A percentile compares a stretch with the other conserved stretches of the same genome.
These are phyloP conservation scores for Saprolegnia parasitica DNA, from an alignment of 352 stramenopile genomes.

Conservation along the genomic window DNA sequence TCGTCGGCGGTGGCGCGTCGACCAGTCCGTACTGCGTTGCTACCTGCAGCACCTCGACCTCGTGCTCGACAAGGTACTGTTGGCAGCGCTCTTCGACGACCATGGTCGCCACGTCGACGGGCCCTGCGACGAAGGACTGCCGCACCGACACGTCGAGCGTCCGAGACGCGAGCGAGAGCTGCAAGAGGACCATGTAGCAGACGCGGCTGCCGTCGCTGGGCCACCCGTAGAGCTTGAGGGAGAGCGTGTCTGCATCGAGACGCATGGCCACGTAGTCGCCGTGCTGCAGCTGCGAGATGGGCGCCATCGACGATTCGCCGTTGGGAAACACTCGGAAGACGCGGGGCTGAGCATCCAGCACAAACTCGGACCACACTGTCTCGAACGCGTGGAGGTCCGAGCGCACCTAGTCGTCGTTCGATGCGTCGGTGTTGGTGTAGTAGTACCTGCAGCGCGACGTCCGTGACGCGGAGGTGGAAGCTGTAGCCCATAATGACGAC, in stretches of 20 bases:
- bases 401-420: not conserved
- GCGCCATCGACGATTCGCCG: constrained; percentile 38
- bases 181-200: not conserved
- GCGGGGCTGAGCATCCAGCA: constrained; percentile 56
- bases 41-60: not conserved
- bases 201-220: not conserved
- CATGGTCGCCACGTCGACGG: constrained; percentile 21
- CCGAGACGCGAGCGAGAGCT: not conserved
- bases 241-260: not conserved
- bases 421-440: not conserved
- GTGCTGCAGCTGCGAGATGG: constrained; percentile 32
- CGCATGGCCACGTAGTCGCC: constrained; percentile 48
- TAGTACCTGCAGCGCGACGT: not conserved
- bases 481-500: constrained; percentile 13
- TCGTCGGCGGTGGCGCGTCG: not conserved
- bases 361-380: constrained; percentile 31
- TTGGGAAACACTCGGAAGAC: constrained; percentile 56
- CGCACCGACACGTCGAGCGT: constrained; percentile 1
- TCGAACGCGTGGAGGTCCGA: constrained; percentile 12
- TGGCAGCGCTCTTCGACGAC: constrained; percentile 13
- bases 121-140: not conserved
- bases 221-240: constrained; percentile 11
- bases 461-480: not conserved
- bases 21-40: not conserved
- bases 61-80: constrained; percentile 6